Conservation (phyloP, 345 rosid species). For the Sisymbrium irio region DNA sequence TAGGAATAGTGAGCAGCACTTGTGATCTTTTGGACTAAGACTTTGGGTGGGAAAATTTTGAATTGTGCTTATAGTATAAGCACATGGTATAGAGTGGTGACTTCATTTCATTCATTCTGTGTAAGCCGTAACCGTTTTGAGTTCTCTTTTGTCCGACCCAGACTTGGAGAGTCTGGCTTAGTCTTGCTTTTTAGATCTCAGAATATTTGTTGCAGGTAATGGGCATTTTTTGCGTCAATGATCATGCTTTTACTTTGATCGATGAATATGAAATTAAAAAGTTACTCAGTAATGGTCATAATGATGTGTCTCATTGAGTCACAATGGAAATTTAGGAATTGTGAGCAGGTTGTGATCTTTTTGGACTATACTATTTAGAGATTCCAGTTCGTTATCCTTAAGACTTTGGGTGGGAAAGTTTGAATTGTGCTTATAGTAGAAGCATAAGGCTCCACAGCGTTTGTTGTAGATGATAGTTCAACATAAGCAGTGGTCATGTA, state of each 20-base stretch:
- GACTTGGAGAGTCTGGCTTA: neutral
- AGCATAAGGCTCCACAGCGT: neutral
- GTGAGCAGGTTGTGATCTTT: neutral
- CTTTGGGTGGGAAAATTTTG: neutral
- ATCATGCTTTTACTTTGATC: neutral
- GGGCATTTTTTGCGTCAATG: neutral
- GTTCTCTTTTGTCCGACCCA: neutral
- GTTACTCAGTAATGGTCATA: neutral
- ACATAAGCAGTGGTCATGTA: neutral
- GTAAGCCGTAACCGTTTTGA: too few species aligned
- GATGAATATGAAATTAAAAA: neutral
- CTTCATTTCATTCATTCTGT: too few species aligned
- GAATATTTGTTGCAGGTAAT: neutral
- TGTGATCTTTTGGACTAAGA: neutral
- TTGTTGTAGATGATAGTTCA: neutral
- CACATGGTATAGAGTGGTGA: neutral
- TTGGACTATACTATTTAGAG: neutral
- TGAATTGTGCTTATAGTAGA: neutral
- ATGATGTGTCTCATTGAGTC: constrained; percentile 1
- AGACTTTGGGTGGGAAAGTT: neutral
- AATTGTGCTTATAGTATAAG: neutral
- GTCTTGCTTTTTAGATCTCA: neutral
- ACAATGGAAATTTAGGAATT: neutral
- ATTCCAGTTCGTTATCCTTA: neutral
- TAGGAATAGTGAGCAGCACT: neutral